Evolutionary conservation across 495 filamentous ascomycete species (phyloP).

Genomic region (Neurospora sp.): DNA sequence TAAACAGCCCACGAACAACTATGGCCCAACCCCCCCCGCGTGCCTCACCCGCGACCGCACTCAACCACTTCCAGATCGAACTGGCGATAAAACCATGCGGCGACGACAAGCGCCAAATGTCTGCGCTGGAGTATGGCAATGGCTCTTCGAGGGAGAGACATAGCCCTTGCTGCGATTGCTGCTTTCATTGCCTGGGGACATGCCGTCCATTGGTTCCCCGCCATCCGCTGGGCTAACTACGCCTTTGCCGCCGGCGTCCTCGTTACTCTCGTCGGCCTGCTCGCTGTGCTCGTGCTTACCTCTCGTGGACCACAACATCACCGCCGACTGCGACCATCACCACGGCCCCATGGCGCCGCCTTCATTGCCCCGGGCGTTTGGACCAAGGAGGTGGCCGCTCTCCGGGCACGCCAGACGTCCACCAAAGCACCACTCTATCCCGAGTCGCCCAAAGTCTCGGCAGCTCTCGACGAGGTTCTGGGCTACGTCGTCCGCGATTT

Average conservation of each 20-base stretch:
- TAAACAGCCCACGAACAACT: not conserved
- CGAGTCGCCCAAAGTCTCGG: constrained; percentile 68
- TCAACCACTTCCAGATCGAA: not conserved
- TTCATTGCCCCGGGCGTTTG: constrained; percentile 58
- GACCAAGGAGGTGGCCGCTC: constrained; percentile 53
- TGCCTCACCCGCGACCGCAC: not conserved
- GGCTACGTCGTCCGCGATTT: constrained; percentile 74
- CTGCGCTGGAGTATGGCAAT: constrained; percentile 41
- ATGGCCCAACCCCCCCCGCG: not conserved
- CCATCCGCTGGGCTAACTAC: constrained; percentile 69
- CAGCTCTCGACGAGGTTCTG: constrained; percentile 70
- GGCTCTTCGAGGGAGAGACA: constrained; percentile 68
- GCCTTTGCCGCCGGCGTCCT: constrained; percentile 61
- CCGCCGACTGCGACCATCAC: constrained; percentile 24
- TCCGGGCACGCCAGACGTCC: constrained; percentile 43
- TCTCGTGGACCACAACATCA: constrained; percentile 43
- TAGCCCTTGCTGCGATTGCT: constrained; percentile 56
- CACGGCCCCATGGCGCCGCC: constrained; percentile 38
- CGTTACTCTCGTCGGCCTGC: constrained; percentile 39
- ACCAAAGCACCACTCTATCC: constrained; percentile 56
- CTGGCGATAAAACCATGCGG: constrained; percentile 27
- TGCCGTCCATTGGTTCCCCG: constrained; percentile 66
- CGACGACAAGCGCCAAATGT: constrained; percentile 19
- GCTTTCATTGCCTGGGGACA: constrained; percentile 81
- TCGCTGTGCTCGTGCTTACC: constrained; percentile 49